These are phyloP conservation scores for Monosporascus sp. DNA, from an alignment of 2,329 filamentous ascomycete genomes.

Conservation along the genomic window DNA sequence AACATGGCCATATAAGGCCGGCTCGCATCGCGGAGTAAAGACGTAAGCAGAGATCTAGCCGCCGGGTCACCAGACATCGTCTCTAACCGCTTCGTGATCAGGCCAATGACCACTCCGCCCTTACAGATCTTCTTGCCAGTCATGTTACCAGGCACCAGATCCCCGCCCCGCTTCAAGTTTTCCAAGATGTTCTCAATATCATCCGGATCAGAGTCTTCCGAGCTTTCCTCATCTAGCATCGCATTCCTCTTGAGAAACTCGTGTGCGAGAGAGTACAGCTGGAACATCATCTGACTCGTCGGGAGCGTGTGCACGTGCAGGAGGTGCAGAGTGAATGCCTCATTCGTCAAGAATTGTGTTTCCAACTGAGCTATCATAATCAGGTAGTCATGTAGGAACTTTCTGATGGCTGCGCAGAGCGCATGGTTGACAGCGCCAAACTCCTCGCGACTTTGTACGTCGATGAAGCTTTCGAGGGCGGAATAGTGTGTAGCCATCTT, in stretches of 20 bases:
- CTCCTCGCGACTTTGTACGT: slow-evolving; percentile 87
- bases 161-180: slow-evolving; percentile 79
- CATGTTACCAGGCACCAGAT: slow-evolving; percentile 72
- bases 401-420: slow-evolving; percentile 89
- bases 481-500: slow-evolving; percentile 92
- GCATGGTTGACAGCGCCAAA: slow-evolving; percentile 95
- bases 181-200: slow-evolving; percentile 93
- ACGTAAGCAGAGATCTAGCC: slow-evolving; percentile 74
- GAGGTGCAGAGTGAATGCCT: slow-evolving; percentile 85
- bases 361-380: slow-evolving; percentile 90
- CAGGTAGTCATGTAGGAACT: slow-evolving; percentile 87
- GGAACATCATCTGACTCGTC: slow-evolving; percentile 84
- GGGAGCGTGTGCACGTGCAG: slow-evolving; percentile 88
- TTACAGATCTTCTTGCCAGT: slow-evolving; percentile 90
- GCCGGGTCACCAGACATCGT: slow-evolving; percentile 92
- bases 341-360: slow-evolving; percentile 83
- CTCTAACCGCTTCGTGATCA: slow-evolving; percentile 79
- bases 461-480: slow-evolving; percentile 86
- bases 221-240: slow-evolving; percentile 73
- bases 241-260: slow-evolving; percentile 86
- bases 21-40: slow-evolving; percentile 79
- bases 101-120: slow-evolving; percentile 86
- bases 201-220: slow-evolving; percentile 68
- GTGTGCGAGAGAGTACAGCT: slow-evolving; percentile 80
- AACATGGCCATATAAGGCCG: slow-evolving; percentile 96